These are phyloP conservation scores for Plectosphaerella sp. DNA, from an alignment of 2,329 filamentous ascomycete species.

Conservation along the genomic window DNA sequence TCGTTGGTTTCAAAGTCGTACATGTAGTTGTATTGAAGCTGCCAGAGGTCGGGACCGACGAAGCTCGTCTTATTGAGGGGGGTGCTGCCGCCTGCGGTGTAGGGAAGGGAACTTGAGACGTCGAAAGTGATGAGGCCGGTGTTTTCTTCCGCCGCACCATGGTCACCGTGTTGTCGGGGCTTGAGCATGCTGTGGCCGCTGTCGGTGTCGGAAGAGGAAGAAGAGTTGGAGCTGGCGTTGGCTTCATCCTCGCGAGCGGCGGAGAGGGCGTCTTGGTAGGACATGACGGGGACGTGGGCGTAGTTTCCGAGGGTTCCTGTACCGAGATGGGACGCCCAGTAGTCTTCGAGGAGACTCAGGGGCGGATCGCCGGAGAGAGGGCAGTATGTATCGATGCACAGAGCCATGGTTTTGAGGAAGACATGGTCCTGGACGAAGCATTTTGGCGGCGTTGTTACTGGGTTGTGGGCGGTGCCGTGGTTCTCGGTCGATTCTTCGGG, in stretches of 20 bases:
- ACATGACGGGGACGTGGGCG: slow-evolving; percentile 16
- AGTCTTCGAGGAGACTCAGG: slow-evolving; percentile 14
- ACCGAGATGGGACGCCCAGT: slow-evolving; percentile 22
- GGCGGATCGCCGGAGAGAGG: slow-evolving; percentile 13
- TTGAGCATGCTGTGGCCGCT: no score
- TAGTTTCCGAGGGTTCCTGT: slow-evolving; percentile 19
- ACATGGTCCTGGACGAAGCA: slow-evolving; percentile 22
- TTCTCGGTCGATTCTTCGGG: slow-evolving; percentile 12
- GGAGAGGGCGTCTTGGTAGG: slow-evolving; percentile 16
- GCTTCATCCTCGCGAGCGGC: background rate
- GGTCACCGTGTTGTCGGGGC: slow-evolving; percentile 1
- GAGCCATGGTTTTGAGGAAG: slow-evolving; percentile 26
- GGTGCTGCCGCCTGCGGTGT: background rate
- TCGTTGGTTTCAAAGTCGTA: slow-evolving; percentile 46
- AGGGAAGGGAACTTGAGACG: background rate
- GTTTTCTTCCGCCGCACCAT: background rate
- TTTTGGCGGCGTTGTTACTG: slow-evolving; percentile 9
- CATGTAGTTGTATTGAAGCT: slow-evolving; percentile 44
- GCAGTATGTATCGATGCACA: slow-evolving; percentile 28
- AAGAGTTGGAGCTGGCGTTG: background rate
- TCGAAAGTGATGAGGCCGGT: background rate
- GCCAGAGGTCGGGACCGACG: slow-evolving; percentile 20
- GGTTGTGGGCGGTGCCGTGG: slow-evolving; percentile 18
- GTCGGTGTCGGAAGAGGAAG: background rate
- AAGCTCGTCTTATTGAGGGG: slow-evolving; percentile 27